Evolutionary conservation across 192 early-diverging fungal genomes (phyloP), one percentile per base, ranked within the genome.

Genomic region (Coemansia pectinata): DNA sequence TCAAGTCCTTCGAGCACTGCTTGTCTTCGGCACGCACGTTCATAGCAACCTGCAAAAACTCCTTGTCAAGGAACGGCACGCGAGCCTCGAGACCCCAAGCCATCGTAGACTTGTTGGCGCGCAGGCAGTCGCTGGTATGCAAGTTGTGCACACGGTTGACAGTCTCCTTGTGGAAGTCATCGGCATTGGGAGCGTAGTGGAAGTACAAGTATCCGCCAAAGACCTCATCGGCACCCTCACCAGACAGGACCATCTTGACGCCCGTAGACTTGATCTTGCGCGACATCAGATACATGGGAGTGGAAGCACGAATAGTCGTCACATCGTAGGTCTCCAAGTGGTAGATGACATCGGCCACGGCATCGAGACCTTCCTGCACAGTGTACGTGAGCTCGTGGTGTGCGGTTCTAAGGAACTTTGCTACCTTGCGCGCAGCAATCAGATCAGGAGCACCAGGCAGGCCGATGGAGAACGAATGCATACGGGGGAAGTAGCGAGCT

Each of bases 91-190:
- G 90, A 73, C 97, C 97, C 97, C 97, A 99, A 6, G 97, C 97
- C 96, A 99, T 98, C 45, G 97, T 99, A 4, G 95, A 93, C 81
- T 99, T 98, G 91, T 99, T 98, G 79, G 97, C 97, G 74, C 97
- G 95, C 61, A 99, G 85, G 83, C 92, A 94, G 80, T 99, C 97
- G 73, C 94, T 88, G 27, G 93, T 96, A 79, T 99, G 96, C 59
- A 99, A 85, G 89, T 99, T 96, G 86, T 98, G 93, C 76, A 98
- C 95, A 67, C 97, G 92, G 53, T 76, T 86, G 63, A 99, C 92
- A 47, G 89, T 91, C 79, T 99, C 97, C 69, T 89, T 87, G 84
- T 99, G 97, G 71, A 99, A 90, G 9, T 90, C 86, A 47, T 84
- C 87, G 12, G 90, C 87, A 61, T 77, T 76, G 44, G 97, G 97